These are phyloP conservation scores for Globisporangium viniferum DNA, from an alignment of 352 stramenopile genomes.

Conservation along the genomic window DNA sequence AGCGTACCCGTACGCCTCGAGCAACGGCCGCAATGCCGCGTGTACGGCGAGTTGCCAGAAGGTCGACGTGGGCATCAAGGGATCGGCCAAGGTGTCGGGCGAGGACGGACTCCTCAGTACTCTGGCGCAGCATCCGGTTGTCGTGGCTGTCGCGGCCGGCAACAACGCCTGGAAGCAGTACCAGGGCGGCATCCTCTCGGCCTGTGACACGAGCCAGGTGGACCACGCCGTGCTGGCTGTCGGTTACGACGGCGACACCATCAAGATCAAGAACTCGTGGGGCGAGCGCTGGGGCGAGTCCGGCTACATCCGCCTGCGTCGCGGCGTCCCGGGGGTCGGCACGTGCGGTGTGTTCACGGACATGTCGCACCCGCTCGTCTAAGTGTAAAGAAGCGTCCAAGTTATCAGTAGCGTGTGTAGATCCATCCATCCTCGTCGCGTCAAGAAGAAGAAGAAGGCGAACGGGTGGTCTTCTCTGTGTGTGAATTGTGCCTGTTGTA, in stretches of 20 bases:
- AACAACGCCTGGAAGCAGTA: slow-evolving; percentile 97
- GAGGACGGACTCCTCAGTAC: slow-evolving; percentile 80
- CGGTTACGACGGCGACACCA: slow-evolving; percentile 89
- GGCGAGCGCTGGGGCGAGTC: slow-evolving; percentile 90
- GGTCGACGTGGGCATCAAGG: slow-evolving; percentile 28
- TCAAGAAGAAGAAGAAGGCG: neutral
- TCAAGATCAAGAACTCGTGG: slow-evolving; percentile 98
- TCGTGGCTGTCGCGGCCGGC: slow-evolving; percentile 91
- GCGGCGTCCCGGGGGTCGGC: slow-evolving; percentile 49
- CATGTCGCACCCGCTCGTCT: slow-evolving; percentile 35
- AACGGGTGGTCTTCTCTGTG: neutral
- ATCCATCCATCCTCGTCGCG: neutral
- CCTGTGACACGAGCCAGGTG: slow-evolving; percentile 74
- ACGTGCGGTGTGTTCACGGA: slow-evolving; percentile 49
- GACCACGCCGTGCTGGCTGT: slow-evolving; percentile 97
- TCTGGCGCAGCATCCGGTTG: slow-evolving; percentile 90
- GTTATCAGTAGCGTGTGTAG: neutral
- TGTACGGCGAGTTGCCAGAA: slow-evolving; percentile 37
- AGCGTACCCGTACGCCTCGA: slow-evolving; percentile 78
- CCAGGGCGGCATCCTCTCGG: slow-evolving; percentile 83
- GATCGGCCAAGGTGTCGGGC: slow-evolving; percentile 61
- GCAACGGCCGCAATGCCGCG: slow-evolving; percentile 22
- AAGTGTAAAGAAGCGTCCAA: neutral
- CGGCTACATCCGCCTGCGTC: slow-evolving; percentile 91
- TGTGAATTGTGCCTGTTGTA: too few relatives aligned